These are phyloP conservation scores for Macrophomina tecta DNA, from an alignment of 2,329 filamentous ascomycete genomes.

Conservation along the genomic window DNA sequence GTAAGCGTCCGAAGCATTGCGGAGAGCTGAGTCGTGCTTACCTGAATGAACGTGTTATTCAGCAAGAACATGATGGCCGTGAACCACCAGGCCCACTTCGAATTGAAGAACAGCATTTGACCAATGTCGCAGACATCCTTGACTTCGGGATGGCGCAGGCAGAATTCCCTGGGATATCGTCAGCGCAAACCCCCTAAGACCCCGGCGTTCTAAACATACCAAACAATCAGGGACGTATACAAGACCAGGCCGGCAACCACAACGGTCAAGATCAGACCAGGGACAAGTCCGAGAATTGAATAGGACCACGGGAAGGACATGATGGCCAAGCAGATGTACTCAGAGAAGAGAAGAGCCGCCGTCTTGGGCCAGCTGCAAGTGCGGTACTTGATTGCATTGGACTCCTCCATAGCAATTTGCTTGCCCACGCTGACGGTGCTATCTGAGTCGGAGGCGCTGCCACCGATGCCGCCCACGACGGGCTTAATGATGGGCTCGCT, in stretches of 20 bases:
- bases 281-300: constrained; percentile 83
- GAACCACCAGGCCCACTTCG: constrained; percentile 71
- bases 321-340: constrained; percentile 91
- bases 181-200: background rate
- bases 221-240: constrained; percentile 76
- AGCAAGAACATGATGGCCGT: constrained; percentile 87
- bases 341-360: constrained; percentile 85
- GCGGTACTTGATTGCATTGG: constrained; percentile 84
- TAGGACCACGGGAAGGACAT: constrained; percentile 98
- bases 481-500: constrained; percentile 45
- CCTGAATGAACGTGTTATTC: constrained; percentile 85
- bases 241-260: constrained; percentile 79
- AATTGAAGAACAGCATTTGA: constrained; percentile 91
- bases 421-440: constrained; percentile 58
- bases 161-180: constrained; percentile 74
- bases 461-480: constrained; percentile 35
- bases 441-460: constrained; percentile 45
- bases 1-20: background rate
- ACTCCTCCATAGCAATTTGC: constrained; percentile 79
- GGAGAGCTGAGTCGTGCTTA: constrained; percentile 55
- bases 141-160: constrained; percentile 86
- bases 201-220: constrained; percentile 49
- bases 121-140: constrained; percentile 94
- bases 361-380: constrained; percentile 97
- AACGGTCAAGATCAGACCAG: constrained; percentile 81